phyloP scores from a whole-genome alignment of 2,329 filamentous ascomycete species.

The Curvularia hawaiiensis region DNA sequence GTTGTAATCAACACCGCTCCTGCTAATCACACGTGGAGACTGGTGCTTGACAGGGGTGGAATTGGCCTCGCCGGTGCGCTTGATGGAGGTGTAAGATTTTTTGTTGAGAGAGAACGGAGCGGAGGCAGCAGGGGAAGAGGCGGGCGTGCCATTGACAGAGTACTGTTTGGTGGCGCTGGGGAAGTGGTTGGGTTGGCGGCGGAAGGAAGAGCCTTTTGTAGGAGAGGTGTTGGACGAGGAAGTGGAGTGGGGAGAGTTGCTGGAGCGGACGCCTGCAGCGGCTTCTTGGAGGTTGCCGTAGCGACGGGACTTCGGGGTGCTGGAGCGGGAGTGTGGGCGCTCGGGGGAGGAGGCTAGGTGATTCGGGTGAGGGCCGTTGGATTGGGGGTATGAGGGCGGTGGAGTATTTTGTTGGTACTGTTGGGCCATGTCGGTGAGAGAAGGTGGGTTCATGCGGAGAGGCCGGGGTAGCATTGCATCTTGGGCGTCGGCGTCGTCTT shows the following conservation, averaged over 20 bases:
- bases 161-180: conserved; percentile 41
- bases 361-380: conserved; percentile 19
- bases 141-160: conserved; percentile 19
- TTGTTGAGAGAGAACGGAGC: conserved; percentile 39
- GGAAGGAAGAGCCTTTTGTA: conserved; percentile 26
- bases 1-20: conserved; percentile 54
- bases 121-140: background rate
- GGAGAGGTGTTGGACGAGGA: conserved; percentile 31
- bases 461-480: conserved; percentile 47
- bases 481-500: conserved; percentile 32
- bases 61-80: conserved; percentile 39
- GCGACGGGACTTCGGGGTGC: conserved; percentile 50
- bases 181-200: conserved; percentile 24
- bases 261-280: conserved; percentile 44
- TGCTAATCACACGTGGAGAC: conserved; percentile 53
- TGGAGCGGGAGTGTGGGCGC: conserved; percentile 34
- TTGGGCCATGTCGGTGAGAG: conserved; percentile 31
- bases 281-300: conserved; percentile 56
- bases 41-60: conserved; percentile 36
- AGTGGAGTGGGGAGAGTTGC: conserved; percentile 29
- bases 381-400: background rate
- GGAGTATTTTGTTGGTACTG: conserved; percentile 22
- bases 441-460: conserved; percentile 56
- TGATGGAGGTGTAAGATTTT: conserved; percentile 40
- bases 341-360: conserved; percentile 32